A percentile compares a stretch with the other conserved stretches of the same genome.
Conservation (phyloP, 345 rosid genomes). For the Diplotaxis tenuifolia region DNA sequence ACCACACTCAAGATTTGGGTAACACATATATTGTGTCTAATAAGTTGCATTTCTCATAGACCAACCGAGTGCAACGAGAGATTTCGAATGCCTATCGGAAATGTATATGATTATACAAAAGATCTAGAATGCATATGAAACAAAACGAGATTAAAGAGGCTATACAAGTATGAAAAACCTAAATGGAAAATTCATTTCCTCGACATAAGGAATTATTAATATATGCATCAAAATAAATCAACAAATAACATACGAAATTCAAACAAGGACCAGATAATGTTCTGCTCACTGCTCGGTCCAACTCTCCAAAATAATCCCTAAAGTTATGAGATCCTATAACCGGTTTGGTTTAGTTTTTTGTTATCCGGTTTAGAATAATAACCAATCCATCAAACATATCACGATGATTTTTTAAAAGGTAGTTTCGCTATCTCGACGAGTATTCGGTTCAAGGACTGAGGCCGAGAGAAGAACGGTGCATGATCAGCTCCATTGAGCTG, state of each 20-base stretch:
- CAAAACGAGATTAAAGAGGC: not conserved
- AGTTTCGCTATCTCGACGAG: slow-evolving; percentile 52
- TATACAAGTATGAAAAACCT: not conserved
- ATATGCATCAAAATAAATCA: not conserved
- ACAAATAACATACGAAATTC: not conserved
- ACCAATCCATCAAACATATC: not conserved
- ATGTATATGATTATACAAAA: not conserved
- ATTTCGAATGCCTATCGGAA: not conserved
- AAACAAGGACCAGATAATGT: not conserved
- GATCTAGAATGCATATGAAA: not conserved
- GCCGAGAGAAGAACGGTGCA: slow-evolving; percentile 72
- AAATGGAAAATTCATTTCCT: not conserved
- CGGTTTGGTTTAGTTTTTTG: slow-evolving; percentile 9
- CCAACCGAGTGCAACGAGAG: not conserved
- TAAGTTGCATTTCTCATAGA: not conserved
- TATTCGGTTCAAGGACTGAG: slow-evolving; percentile 57
- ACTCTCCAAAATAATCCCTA: not conserved
- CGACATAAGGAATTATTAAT: not conserved
- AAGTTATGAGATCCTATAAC: slow-evolving; percentile 9
- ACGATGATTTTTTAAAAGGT: slow-evolving; percentile 32
- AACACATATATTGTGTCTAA: not conserved
- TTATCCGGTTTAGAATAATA: not conserved
- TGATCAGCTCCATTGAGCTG: slow-evolving; percentile 68
- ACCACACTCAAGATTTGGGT: not conserved
- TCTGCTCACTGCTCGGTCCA: slow-evolving; percentile 2